Evolutionary conservation across 306 rosid species (phyloP).

Genomic region (Trifolium fragiferum): DNA sequence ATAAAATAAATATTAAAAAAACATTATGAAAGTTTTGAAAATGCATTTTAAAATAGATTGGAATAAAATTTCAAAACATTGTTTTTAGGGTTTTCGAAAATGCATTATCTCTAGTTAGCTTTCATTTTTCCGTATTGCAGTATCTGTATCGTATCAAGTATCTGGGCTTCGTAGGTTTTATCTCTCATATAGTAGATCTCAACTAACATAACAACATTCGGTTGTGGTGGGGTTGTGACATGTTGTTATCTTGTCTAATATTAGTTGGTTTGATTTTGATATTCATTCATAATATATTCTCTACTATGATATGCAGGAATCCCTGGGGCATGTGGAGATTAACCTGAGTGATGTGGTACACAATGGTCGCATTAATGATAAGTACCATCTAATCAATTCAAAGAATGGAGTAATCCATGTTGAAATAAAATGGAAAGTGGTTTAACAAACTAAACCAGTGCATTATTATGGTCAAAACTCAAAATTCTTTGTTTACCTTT

Average conservation of each 20-base stretch:
- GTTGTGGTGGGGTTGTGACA: neutral
- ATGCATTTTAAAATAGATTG: neutral
- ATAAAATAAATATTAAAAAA: neutral
- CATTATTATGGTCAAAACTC: neutral
- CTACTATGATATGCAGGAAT: slow-evolving; percentile 55
- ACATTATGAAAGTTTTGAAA: neutral
- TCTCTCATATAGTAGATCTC: neutral
- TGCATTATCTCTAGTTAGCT: neutral
- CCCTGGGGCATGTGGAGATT: slow-evolving; percentile 81
- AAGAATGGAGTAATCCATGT: slow-evolving; percentile 73
- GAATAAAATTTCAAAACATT: neutral
- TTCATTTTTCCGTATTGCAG: neutral
- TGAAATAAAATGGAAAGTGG: slow-evolving; percentile 73
- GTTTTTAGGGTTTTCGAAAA: neutral
- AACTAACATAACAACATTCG: neutral
- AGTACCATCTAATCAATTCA: slow-evolving; percentile 75
- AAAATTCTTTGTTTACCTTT: slow-evolving; percentile 1
- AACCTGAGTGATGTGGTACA: slow-evolving; percentile 73
- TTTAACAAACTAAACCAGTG: slow-evolving; percentile 42
- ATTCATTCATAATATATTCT: neutral
- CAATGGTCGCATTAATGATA: slow-evolving; percentile 82
- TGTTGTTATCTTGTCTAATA: neutral
- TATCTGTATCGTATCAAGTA: no score
- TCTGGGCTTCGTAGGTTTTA: neutral
- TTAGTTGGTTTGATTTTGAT: slow-evolving; percentile 4